These are phyloP conservation scores for Insectozyma bohioensis DNA, from an alignment of 1,139 yeast genomes.

Conservation along the genomic window DNA sequence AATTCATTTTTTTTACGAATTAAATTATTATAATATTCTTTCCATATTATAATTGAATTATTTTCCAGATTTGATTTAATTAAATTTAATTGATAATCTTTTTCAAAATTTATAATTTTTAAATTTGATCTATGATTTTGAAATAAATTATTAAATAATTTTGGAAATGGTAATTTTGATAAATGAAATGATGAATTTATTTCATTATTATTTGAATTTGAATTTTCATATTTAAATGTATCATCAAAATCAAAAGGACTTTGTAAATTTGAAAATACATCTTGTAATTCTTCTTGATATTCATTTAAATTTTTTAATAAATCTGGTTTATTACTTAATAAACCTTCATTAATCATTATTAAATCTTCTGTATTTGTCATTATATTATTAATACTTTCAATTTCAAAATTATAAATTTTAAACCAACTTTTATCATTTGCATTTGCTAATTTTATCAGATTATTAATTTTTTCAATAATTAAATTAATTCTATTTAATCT, in stretches of 20 bases:
- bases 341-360: slow-evolving; percentile 20
- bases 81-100: slow-evolving; percentile 29
- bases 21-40: slow-evolving; percentile 27
- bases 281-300: slow-evolving; percentile 30
- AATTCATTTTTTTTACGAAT: slow-evolving; percentile 23
- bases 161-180: slow-evolving; percentile 29
- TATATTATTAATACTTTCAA: slow-evolving; percentile 34
- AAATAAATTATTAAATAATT: slow-evolving; percentile 28
- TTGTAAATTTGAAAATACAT: slow-evolving; percentile 28
- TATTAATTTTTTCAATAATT: slow-evolving; percentile 26
- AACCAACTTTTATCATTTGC: slow-evolving; percentile 38
- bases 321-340: slow-evolving; percentile 18
- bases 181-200: slow-evolving; percentile 7
- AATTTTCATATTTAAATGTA: slow-evolving; percentile 16
- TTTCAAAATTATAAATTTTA: slow-evolving; percentile 31
- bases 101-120: slow-evolving; percentile 27
- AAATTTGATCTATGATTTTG: slow-evolving; percentile 27
- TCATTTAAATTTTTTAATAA: slow-evolving; percentile 24
- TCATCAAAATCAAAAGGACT: slow-evolving; percentile 38
- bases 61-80: slow-evolving; percentile 23
- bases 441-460: slow-evolving; percentile 26
- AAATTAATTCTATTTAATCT: slow-evolving; percentile 33
- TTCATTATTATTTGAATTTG: slow-evolving; percentile 2
- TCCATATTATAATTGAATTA: slow-evolving; percentile 34
- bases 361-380: slow-evolving; percentile 35